Conservation (phyloP, 2,329 filamentous ascomycete genomes). For the Penicillium verrucosum region DNA sequence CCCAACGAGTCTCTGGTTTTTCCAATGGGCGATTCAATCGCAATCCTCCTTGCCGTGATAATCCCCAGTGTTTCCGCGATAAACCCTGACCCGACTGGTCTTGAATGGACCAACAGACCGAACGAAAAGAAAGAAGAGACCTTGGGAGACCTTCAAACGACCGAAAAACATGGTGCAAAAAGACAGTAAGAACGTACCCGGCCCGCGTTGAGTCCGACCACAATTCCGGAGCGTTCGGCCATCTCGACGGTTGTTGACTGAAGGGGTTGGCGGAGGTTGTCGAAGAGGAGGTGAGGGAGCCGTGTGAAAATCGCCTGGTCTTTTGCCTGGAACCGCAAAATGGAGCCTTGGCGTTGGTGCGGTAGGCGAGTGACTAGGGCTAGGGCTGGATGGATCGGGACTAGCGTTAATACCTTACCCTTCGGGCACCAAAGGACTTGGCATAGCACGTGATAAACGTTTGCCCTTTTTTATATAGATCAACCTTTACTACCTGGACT, state of each 20-base stretch:
- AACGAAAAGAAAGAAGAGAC: constrained; percentile 16
- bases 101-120: constrained; percentile 18
- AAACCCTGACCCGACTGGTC: constrained; percentile 15
- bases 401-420: background rate
- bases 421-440: background rate
- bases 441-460: background rate
- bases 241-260: constrained; percentile 44
- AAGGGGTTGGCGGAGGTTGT: constrained; percentile 37
- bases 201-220: constrained; percentile 62
- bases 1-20: background rate
- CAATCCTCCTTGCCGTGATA: background rate
- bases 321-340: constrained; percentile 26
- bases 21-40: background rate
- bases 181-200: constrained; percentile 55
- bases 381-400: constrained; percentile 30
- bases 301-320: constrained; percentile 27
- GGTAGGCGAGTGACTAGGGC: constrained; percentile 39
- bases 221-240: constrained; percentile 54
- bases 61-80: background rate
- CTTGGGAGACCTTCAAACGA: constrained; percentile 10
- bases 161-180: constrained; percentile 8
- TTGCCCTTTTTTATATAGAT: background rate
- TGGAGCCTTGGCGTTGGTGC: constrained; percentile 36
- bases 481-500: background rate
- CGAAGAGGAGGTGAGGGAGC: constrained; percentile 29